phyloP scores from a whole-genome alignment of 2,329 filamentous ascomycete species.

The Aspergillus quadrilineatus region DNA sequence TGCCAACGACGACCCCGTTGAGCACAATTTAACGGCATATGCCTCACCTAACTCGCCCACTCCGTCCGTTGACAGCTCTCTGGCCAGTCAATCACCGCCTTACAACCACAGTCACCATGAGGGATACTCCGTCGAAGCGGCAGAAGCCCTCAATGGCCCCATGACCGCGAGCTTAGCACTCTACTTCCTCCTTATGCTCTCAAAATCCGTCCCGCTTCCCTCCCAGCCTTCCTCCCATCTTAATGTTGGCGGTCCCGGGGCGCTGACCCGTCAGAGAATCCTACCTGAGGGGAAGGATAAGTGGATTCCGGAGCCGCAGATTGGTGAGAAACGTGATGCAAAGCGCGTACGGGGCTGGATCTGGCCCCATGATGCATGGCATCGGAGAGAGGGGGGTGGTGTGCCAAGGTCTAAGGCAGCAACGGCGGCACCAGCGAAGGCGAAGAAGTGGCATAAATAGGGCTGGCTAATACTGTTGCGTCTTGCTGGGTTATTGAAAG shows the following conservation, averaged over 20 bases:
- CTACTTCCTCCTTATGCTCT: constrained; percentile 66
- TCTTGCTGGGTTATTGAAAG: not conserved
- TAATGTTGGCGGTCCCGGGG: constrained; percentile 60
- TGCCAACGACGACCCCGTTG: not conserved
- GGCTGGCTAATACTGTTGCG: not conserved
- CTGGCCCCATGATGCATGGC: constrained; percentile 60
- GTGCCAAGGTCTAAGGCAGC: constrained; percentile 26
- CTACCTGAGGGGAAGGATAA: constrained; percentile 55
- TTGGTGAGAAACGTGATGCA: constrained; percentile 60
- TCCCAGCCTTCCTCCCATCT: constrained; percentile 58
- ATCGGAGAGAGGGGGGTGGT: constrained; percentile 54
- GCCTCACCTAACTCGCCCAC: constrained; percentile 27
- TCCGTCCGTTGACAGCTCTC: constrained; percentile 32
- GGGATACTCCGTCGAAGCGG: not conserved
- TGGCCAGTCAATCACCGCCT: constrained; percentile 19
- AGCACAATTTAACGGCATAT: constrained; percentile 15
- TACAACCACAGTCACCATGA: constrained; percentile 2
- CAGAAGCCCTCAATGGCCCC: constrained; percentile 28
- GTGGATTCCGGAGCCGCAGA: constrained; percentile 62
- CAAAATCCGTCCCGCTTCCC: constrained; percentile 59
- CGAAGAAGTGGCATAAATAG: constrained; percentile 41
- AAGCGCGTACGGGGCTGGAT: constrained; percentile 63
- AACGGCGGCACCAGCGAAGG: constrained; percentile 11
- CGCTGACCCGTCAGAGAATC: constrained; percentile 56
- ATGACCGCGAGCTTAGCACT: constrained; percentile 61